phyloP scores from a whole-genome alignment of 169 alveolate genomes.

The Miamiensis avidus region DNA sequence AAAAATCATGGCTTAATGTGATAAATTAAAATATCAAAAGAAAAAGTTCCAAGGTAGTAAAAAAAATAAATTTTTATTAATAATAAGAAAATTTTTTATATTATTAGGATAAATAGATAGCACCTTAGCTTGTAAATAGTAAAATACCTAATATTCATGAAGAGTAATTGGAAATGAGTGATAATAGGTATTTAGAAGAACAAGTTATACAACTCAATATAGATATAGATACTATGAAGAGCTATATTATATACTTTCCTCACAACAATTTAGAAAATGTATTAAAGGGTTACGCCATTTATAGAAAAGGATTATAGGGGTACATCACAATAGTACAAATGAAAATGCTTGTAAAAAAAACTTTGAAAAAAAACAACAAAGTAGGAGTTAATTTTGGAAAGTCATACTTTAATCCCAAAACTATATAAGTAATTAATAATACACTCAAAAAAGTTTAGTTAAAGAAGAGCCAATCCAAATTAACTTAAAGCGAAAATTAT shows the following conservation, averaged over 20 bases:
- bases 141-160: too few species aligned
- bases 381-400: background rate
- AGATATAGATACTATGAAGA: background rate
- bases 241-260: background rate
- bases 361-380: background rate
- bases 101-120: too few species aligned
- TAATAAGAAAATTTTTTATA: too few species aligned
- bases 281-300: background rate
- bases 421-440: too few species aligned
- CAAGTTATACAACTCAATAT: too few species aligned
- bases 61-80: too few species aligned
- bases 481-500: background rate
- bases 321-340: too few species aligned
- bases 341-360: too few species aligned
- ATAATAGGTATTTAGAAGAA: background rate
- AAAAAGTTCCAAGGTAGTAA: too few species aligned
- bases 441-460: background rate
- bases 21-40: too few species aligned
- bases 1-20: too few species aligned
- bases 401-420: background rate
- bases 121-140: too few species aligned
- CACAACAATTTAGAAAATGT: background rate
- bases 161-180: background rate
- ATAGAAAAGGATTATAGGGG: background rate
- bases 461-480: background rate